Base-by-base conservation (phyloP, 208 protist genomes). In the Balamuthia mandrillaris region DNA sequence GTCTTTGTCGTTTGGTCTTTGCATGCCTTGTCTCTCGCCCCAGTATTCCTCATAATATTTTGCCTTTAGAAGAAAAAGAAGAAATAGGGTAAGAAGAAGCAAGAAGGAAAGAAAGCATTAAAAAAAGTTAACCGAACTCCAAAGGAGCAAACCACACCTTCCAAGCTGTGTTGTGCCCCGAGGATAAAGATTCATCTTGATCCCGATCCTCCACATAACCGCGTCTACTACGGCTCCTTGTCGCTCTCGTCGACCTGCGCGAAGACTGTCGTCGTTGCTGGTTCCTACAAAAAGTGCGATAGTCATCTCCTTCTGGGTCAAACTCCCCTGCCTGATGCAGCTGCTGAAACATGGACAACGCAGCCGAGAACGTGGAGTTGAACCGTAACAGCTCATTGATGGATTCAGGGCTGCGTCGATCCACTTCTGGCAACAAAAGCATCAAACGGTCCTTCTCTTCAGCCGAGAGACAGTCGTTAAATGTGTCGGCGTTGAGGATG, bases 31-130 rank as follows among this genome's bases (percentile, higher is more conserved):
- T 45, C 74, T 45, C 74, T 82, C 51, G 27, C 74, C 74, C 74
- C 74, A 82, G 31, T 82, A 82, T 33, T 82, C 74, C 35, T 82
- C 74, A 63, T 52, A 82, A 42, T 82, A 82, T 31, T 65, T 60
- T 7, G 54, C 54, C 70, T 79, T 9, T 24, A 21, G 47, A 41
- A 66, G 60, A 14, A 37, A 68, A n/a, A 45, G 12, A 68, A 41
- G 18, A 45, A 37, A 6, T 29, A 24, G 18, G 31, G 5, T 14
- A 37, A n/a, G 31, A n/a, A 68, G 3, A 68, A 33, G 4, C 3
- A 3, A n/a, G 14, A 37, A 7, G 5, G 63, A 31, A 3, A 7
- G 31, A n/a, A 68, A 3, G 44, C 10, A 7, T 3, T 3, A n/a
- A n/a, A 7, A 37, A 7, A 4, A n/a, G n/a, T 33, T 7, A 16